Evolutionary conservation across 305 asterid species (phyloP), one percentile per base, ranked within the genome.

Genomic region (Petunia hybrid): DNA sequence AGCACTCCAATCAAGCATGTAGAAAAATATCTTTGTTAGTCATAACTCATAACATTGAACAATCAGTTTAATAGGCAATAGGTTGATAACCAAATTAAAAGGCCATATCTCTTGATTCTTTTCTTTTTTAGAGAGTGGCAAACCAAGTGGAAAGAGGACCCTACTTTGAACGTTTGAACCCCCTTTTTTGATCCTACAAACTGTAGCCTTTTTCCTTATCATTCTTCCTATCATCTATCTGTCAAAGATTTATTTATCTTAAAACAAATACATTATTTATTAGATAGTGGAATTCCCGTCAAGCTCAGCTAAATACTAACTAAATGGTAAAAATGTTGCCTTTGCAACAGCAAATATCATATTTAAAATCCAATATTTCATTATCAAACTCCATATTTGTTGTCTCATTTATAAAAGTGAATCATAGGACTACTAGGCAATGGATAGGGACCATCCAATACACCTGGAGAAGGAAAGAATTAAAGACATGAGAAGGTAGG

Each of bases 61-160:
- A 71, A 71, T 71, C 35, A 71, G 78, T 61, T 71, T 71, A 71
- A 48, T 71, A 3, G 31, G 31, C 31, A 22, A 22, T 22, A 22
- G 31, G 31, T 22, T 22, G 31, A 22, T 22, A 22, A 22, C 31
- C 31, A 22, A 22, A 22, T 22, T 2, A 71, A 35, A 71, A 12
- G 61, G 8, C n/a, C 71, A 77, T 41, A 43, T 43, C 60, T 60
- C 16, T 22, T 31, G 55, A 60, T 56, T 42, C 55, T 31, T 61
- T 61, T 77, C 81, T 48, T 61, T 76, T 77, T 43, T 77, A 22
- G 41, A 70, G 83, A 70, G 83, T 80, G 85, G 80, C 85, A 64
- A 77, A 79, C 82, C 77, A 82, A 80, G 86, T 84, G 88, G 85
- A 70, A 82, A 65, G 80, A 80, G 87, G 86, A 56, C 88, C 87